phyloP scores from a whole-genome alignment of 257 asterid genomes.

The Primulina tabacum region DNA sequence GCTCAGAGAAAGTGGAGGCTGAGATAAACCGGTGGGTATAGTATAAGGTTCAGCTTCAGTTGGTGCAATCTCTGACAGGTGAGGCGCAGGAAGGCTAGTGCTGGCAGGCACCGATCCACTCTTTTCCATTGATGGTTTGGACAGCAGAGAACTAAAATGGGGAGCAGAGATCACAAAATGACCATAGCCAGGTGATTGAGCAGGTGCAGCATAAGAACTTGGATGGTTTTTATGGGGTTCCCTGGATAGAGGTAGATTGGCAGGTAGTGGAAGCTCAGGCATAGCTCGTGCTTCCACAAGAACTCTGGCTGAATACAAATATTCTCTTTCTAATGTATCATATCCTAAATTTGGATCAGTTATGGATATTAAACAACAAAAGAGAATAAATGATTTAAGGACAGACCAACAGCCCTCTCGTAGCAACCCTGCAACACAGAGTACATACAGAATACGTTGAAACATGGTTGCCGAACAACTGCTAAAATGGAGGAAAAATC shows the following conservation, averaged over 20 bases:
- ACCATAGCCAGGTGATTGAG: constrained; percentile 52
- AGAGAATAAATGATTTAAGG: constrained; percentile 43
- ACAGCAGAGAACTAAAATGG: constrained; percentile 48
- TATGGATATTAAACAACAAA: constrained; percentile 38
- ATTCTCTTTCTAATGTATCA: constrained; percentile 36
- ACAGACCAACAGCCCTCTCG: constrained; percentile 38
- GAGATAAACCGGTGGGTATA: constrained; percentile 69
- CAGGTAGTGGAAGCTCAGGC: constrained; percentile 45
- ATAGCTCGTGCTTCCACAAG: constrained; percentile 32
- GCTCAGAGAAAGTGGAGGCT: constrained; percentile 84
- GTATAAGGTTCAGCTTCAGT: constrained; percentile 53
- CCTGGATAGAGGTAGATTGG: constrained; percentile 34
- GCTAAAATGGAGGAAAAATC: not conserved
- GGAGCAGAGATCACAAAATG: constrained; percentile 55
- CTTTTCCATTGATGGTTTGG: constrained; percentile 55
- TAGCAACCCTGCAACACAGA: constrained; percentile 46
- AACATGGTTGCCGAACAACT: constrained; percentile 9
- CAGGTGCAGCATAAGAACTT: constrained; percentile 46
- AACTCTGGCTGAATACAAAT: constrained; percentile 32
- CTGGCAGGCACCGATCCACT: constrained; percentile 41
- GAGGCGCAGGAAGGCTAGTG: constrained; percentile 44
- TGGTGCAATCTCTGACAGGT: constrained; percentile 47
- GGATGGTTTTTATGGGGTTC: constrained; percentile 31
- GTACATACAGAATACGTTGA: constrained; percentile 18
- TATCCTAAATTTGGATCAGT: constrained; percentile 38